phyloP scores from a whole-genome alignment of 2,329 filamentous ascomycete genomes.

The Fusarium torreyae region DNA sequence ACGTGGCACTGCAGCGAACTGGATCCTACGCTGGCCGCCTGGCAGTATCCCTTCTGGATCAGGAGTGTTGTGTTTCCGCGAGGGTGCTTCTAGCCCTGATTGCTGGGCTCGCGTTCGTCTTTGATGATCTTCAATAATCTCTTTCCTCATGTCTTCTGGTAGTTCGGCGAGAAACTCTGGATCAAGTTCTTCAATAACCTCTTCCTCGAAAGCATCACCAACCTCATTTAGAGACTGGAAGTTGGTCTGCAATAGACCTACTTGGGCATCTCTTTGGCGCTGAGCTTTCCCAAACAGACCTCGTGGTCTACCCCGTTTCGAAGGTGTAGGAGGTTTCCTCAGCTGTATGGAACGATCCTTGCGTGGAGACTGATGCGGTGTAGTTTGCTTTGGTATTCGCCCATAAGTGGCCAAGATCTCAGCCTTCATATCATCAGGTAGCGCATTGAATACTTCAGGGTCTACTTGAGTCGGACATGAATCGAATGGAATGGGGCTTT shows the following conservation, averaged over 20 bases:
- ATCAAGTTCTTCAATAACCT: slow-evolving; percentile 69
- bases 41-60: slow-evolving; percentile 47
- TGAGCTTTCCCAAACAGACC: slow-evolving; percentile 62
- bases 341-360: slow-evolving; percentile 68
- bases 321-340: slow-evolving; percentile 72
- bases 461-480: slow-evolving; percentile 85
- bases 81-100: slow-evolving; percentile 62
- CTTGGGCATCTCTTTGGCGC: slow-evolving; percentile 67
- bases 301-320: slow-evolving; percentile 71
- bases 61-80: slow-evolving; percentile 44
- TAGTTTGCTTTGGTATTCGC: slow-evolving; percentile 54
- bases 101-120: slow-evolving; percentile 70
- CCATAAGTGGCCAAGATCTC: slow-evolving; percentile 85
- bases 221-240: slow-evolving; percentile 68
- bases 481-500: slow-evolving; percentile 58
- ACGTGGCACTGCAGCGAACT: slow-evolving; percentile 63
- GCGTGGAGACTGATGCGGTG: slow-evolving; percentile 67
- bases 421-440: slow-evolving; percentile 88
- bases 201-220: slow-evolving; percentile 53
- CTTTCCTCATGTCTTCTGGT: slow-evolving; percentile 82
- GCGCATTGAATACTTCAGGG: slow-evolving; percentile 83
- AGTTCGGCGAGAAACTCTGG: slow-evolving; percentile 84
- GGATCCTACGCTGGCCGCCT: slow-evolving; percentile 60
- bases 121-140: slow-evolving; percentile 82
- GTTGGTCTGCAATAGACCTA: slow-evolving; percentile 80